Conservation (phyloP, 805 yeast species). For the Vanderwaltozyma polyspora region DNA sequence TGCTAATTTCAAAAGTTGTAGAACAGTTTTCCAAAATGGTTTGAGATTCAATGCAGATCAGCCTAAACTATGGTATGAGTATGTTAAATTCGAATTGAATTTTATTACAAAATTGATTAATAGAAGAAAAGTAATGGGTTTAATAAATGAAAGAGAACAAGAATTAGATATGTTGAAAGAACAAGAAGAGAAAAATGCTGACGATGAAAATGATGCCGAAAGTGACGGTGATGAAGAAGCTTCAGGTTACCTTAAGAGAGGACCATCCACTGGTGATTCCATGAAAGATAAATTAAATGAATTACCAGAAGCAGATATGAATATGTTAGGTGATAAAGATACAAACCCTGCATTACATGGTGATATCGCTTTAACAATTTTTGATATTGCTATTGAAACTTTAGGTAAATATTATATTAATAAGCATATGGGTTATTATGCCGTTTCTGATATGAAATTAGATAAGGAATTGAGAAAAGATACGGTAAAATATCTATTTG, state of each 20-base stretch:
- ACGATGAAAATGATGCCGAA: constrained; percentile 27
- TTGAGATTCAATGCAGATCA: constrained; percentile 74
- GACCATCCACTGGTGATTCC: constrained; percentile 43
- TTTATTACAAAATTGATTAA: constrained; percentile 75
- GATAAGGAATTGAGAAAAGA: constrained; percentile 22
- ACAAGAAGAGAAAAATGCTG: constrained; percentile 20
- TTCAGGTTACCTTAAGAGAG: constrained; percentile 27
- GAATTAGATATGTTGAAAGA: constrained; percentile 34
- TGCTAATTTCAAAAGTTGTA: constrained; percentile 79
- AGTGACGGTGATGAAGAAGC: constrained; percentile 27
- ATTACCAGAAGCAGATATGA: constrained; percentile 80
- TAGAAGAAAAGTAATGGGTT: constrained; percentile 71
- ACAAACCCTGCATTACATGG: constrained; percentile 71
- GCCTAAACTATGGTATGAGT: constrained; percentile 66
- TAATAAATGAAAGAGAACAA: constrained; percentile 66
- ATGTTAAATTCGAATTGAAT: constrained; percentile 77
- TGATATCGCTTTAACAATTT: constrained; percentile 58
- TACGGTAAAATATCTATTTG: constrained; percentile 26
- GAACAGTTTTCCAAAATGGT: constrained; percentile 75
- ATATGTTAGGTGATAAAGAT: constrained; percentile 76
- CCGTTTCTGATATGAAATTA: constrained; percentile 24
- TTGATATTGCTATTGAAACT: constrained; percentile 52
- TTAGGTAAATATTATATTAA: constrained; percentile 25
- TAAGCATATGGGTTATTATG: constrained; percentile 26
- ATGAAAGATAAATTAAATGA: constrained; percentile 53